Conservation (phyloP, 1,284 basidiomycete species). For the Grifola frondosa region DNA sequence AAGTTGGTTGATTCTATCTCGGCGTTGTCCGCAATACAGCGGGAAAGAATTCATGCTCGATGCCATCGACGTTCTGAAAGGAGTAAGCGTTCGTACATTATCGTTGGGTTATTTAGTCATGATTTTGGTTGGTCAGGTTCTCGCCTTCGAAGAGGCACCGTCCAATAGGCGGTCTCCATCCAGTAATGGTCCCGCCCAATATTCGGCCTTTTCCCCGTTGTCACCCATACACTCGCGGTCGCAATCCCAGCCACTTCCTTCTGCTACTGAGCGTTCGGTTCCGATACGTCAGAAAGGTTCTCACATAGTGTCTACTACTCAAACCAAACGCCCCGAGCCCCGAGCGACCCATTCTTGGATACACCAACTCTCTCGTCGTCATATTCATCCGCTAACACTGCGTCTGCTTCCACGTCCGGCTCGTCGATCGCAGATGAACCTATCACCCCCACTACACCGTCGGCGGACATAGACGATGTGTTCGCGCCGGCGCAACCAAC, state of each 20-base stretch:
- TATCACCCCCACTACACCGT: constrained; percentile 35
- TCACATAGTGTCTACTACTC: constrained; percentile 40
- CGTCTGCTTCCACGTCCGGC: constrained; percentile 32
- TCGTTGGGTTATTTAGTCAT: no score
- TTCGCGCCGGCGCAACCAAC: constrained; percentile 30
- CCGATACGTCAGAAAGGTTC: constrained; percentile 36
- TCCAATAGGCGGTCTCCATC: constrained; percentile 42
- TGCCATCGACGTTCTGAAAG: constrained; percentile 79
- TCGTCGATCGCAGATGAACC: constrained; percentile 39
- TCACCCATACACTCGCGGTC: constrained; percentile 50
- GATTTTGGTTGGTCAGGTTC: constrained; percentile 33
- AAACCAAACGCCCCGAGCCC: constrained; percentile 63
- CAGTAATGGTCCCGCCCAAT: constrained; percentile 33
- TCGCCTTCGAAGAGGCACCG: constrained; percentile 62
- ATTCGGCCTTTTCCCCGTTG: constrained; percentile 34
- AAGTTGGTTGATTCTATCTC: constrained; percentile 15
- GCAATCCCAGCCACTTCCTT: constrained; percentile 53
- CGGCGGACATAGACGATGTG: constrained; percentile 38
- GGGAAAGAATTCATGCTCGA: constrained; percentile 84
- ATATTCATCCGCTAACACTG: constrained; percentile 49
- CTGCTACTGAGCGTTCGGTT: constrained; percentile 33
- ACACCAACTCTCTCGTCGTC: constrained; percentile 60
- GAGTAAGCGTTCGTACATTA: constrained; percentile 47
- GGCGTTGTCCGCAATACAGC: constrained; percentile 39
- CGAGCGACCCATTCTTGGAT: constrained; percentile 78